Evolutionary conservation across 805 yeast species (phyloP), one percentile per base, ranked within the genome.

Genomic region (Saccharomycopsis javanensis): DNA sequence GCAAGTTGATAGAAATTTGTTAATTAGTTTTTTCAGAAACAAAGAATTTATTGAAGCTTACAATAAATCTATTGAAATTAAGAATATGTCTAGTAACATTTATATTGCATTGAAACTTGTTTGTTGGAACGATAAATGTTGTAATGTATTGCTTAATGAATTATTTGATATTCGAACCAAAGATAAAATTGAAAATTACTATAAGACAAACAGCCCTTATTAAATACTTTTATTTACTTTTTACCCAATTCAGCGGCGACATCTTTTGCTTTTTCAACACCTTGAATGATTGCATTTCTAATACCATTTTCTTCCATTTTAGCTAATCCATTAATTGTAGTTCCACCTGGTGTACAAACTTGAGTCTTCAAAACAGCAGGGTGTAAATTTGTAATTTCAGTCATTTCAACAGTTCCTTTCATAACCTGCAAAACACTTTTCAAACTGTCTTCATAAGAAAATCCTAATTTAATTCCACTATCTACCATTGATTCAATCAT

Each of bases 271-370:
- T 89, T 96, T 69, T 88, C 89, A 27, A 94, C 86, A 42, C 96
- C 96, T 65, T 89, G 79, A 52, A 95, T 81, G 65, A 94, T 86
- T 25, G 89, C 92, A 51, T 88, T 79, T 72, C 96, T 85, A 51
- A 94, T 86, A 54, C 92, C 95, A 53, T 81, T 82, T 63, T 89
- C 96, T 74, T 94, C 99, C 85, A 94, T 82, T 62, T 83, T 88
- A 70, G 92, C 78, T 58, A 94, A 75, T 0, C 99, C 99, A 8
- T 96, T 96, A 68, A 94, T 94, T 3, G 99, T 94, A 54, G 97
- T 91, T 34, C 99, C 99, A 31, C 94, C 99, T 25, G 99, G 99
- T 0, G 99, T 94, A 68, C 97, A 90, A 7, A 94, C 94, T 64
- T 83, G 85, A 68, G 86, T 83, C 68, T 88, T 88, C 68, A 94